Percentiles rank a stretch among this genome's conserved stretches.
phyloP scores from a whole-genome alignment of 257 asterid species.

The Lavandula angustifolia region DNA sequence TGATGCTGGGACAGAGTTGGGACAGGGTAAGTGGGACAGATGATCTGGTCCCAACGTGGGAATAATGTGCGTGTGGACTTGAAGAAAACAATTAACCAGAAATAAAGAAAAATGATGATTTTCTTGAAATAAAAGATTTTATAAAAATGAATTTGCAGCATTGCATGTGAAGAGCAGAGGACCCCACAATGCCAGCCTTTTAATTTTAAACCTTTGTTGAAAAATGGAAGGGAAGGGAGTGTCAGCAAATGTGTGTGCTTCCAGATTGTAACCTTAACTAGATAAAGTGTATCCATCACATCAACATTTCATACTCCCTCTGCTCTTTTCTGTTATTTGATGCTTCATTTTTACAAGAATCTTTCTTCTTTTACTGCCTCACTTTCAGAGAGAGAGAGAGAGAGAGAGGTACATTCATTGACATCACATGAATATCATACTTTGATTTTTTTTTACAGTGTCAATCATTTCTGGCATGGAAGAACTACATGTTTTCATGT shows the following conservation, averaged over 20 bases:
- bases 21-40: too few relatives aligned
- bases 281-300: slow-evolving; percentile 46
- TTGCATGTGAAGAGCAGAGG: slow-evolving; percentile 43
- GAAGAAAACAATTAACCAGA: slow-evolving; percentile 3
- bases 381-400: not conserved
- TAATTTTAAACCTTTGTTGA: slow-evolving; percentile 39
- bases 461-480: slow-evolving; percentile 12
- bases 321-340: not conserved
- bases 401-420: not conserved
- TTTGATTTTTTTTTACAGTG: slow-evolving; percentile 23
- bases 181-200: slow-evolving; percentile 50
- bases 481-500: slow-evolving; percentile 27
- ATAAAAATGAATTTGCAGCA: slow-evolving; percentile 1
- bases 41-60: too few relatives aligned
- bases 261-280: slow-evolving; percentile 47
- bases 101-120: slow-evolving; percentile 2
- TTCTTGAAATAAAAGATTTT: not conserved
- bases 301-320: slow-evolving; percentile 8
- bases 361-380: slow-evolving; percentile 18
- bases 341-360: not conserved
- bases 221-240: slow-evolving; percentile 47
- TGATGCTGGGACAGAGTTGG: too few relatives aligned
- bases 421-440: slow-evolving; percentile 1
- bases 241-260: slow-evolving; percentile 29
- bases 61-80: slow-evolving; percentile 31